Evolutionary conservation across 2,329 filamentous ascomycete species (phyloP), one percentile per base, ranked within the genome.

Genomic region (Aspergillus sp.): DNA sequence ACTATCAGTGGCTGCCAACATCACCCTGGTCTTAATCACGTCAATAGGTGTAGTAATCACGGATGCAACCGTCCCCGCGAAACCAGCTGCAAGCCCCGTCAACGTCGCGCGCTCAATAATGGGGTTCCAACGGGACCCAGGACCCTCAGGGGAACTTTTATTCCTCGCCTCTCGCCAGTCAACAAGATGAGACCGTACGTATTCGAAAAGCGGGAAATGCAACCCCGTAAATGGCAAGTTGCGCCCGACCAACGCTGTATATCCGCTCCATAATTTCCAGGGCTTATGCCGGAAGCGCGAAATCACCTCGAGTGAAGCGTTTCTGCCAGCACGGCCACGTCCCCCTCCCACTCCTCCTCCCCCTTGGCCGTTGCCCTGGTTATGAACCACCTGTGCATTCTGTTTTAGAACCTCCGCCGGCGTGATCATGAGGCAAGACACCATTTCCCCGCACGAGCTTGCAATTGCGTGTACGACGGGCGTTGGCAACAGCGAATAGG

Each of bases 321-420:
- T 73, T 19, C 19, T 19, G 19, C 19, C 19, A 19, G 19, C 19
- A 19, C 19, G 19, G 2, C 19, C 19, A 19, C 19, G 19, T 19
- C 19, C 19, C 19, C 19, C 19, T 19, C 19, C 19, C 19, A 19
- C 19, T 19, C 19, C 19, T 42, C 42, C 9, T 27, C 46, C 41
- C 7, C 61, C 49, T 9, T 61, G 41, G 33, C 40, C 52, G 44
- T 39, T 51, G 43, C 54, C 41, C 36, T 51, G 12, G 47, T 40
- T 59, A 26, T 73, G 73, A 1, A 93, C 73, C 78, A 95, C 89
- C 66, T 95, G 89, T 0, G 90, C 88, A 66, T 95, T 95, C 63
- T 94, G 89, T 70, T 96, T 95, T 52, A 95, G 80, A 5, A 94
- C 87, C 64, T 95, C 89, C 9, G 88, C 88, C 0, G 89, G 90